Base-by-base conservation (phyloP, 345 rosid species). In the Corchorus capsularis region DNA sequence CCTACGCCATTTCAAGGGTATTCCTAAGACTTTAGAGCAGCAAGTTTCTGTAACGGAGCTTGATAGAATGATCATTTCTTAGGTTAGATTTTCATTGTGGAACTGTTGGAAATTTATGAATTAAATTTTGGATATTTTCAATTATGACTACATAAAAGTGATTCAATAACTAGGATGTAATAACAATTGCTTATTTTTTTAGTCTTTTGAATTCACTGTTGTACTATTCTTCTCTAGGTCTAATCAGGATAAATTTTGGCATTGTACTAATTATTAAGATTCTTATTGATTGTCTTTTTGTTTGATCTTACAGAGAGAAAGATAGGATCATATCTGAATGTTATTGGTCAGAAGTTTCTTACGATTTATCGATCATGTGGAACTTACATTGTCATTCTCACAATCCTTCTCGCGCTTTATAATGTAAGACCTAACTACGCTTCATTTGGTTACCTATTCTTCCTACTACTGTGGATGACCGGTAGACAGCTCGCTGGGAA, bases 401-500 rank as follows among this genome's bases (percentile, higher is more conserved):
- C 99, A 78, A 93, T 93, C 86, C 98, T 95, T 45, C 77, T 88
- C 35, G 86, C 96, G 54, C 96, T 93, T 45, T 95, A 88, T 84
- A 80, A 86, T 73, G 96, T 95, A 65, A 89, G 72, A 82, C 99
- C 99, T 73, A 95, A 93, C 81, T 95, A 86, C 81, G 80, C 88
- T 83, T 92, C 99, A 8, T 92, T 92, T 80, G 99, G 99, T 71
- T 95, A 95, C 77, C 87, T 95, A 43, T 93, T 92, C 83, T 90
- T 93, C 79, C 97, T 95, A 75, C 89, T 95, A 73, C 77, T 90
- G 78, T 95, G 99, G 99, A 88, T 95, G 56, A 89, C 80, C 63
- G 99, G 97, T 88, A 88, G 98, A 62, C 99, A 95, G 82, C 89
- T 95, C 63, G 89, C 90, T 64, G 98, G 91, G 82, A 90, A 83